Evolutionary conservation across 495 filamentous ascomycete genomes (phyloP).

Genomic region (Chaetomium fimeti): DNA sequence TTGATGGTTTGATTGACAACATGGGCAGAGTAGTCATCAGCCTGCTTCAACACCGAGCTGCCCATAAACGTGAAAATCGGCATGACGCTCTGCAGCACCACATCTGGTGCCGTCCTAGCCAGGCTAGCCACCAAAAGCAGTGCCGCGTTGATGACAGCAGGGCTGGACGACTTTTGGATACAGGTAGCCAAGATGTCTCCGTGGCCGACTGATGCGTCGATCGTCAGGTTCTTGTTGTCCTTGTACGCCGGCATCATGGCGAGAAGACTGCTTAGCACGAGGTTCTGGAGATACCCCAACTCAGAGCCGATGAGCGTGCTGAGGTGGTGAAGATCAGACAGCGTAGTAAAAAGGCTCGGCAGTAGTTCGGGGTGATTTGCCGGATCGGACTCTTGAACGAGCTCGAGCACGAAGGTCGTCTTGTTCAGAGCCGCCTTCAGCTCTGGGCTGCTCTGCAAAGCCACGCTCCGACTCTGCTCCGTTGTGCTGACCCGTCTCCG

Average conservation of each 20-base stretch:
- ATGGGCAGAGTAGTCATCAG: slow-evolving; percentile 92
- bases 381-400: slow-evolving; percentile 74
- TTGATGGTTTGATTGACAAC: slow-evolving; percentile 88
- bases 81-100: slow-evolving; percentile 95
- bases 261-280: slow-evolving; percentile 72
- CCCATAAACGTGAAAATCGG: slow-evolving; percentile 99
- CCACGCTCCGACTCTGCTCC: slow-evolving; percentile 48
- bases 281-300: slow-evolving; percentile 78
- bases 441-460: slow-evolving; percentile 45
- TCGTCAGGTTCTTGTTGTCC: slow-evolving; percentile 56
- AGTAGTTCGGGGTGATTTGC: slow-evolving; percentile 70
- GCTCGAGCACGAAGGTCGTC: slow-evolving; percentile 82
- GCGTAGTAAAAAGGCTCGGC: slow-evolving; percentile 70
- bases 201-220: slow-evolving; percentile 72
- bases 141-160: slow-evolving; percentile 86
- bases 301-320: slow-evolving; percentile 68
- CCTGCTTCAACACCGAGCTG: slow-evolving; percentile 77
- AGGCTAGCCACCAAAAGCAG: slow-evolving; percentile 83
- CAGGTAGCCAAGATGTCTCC: slow-evolving; percentile 88
- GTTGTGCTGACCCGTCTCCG: slow-evolving; percentile 70
- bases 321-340: slow-evolving; percentile 81
- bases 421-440: slow-evolving; percentile 63
- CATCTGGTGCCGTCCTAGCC: slow-evolving; percentile 78
- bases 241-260: slow-evolving; percentile 75
- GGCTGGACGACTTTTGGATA: slow-evolving; percentile 80